Base-by-base conservation (phyloP, 176 grass and related monocot genomes). In the Poa pratensis region DNA sequence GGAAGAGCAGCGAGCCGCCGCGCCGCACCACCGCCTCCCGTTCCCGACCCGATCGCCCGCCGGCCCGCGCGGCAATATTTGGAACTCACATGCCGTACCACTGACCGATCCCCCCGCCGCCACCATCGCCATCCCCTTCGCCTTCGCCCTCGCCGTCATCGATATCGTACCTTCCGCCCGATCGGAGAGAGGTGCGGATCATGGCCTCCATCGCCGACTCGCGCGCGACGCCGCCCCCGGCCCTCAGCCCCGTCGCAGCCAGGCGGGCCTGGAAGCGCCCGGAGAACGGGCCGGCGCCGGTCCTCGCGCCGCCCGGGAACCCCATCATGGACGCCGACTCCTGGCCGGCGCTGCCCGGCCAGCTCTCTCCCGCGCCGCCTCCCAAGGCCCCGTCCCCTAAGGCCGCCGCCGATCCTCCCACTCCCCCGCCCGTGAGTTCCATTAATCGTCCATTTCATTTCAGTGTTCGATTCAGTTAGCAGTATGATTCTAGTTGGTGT, bases 321-420 rank as follows among this genome's bases (percentile, higher is more conserved):
- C 80, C 88, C 54, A 91, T 91, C 70, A 93, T 91, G 27, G 90
- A 90, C 42, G 66, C 89, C 6, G 88, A 90, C 3, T 86, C 93
- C 57, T 98, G 96, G 96, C 96, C 96, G 37, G 93, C 96, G 73
- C 86, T 98, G 28, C 91, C 96, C 5, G 91, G 87, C n/a, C 72
- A 85, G 52, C 55, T 81, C 50, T 80, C 93, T 17, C 89, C 89
- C 12, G 14, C 61, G 61, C 28, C 83, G 20, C 78, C 84, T 83
- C 49, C 71, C 53, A 86, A 81, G 76, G 67, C 9, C 45, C 8
- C 86, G 1, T 93, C 81, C 9, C 70, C 88, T 9, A 94, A 94
- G 88, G 76, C 84, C 3, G 69, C 3, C 1, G 68, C 46, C 46
- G 46, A 9, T 48, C 46, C 84, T 65, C 51, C 89, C 34, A 63